Evolutionary conservation across 2,329 filamentous ascomycete species (phyloP), one percentile per base, ranked within the genome.

Genomic region (Fusarium sp.): DNA sequence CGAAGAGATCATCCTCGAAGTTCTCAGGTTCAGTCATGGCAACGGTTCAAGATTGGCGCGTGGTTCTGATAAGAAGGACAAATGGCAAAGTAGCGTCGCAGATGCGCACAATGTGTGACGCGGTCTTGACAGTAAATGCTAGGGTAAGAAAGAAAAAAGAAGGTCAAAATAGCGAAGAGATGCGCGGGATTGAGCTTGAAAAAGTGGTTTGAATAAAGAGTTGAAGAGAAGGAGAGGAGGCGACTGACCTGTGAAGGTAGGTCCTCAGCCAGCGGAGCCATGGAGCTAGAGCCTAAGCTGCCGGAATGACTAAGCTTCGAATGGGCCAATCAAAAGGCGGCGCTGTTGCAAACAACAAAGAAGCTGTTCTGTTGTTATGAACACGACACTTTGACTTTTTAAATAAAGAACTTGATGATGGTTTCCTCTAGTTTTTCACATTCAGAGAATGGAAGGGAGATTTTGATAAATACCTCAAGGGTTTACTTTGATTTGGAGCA

Each of bases 1-100:
- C 94, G 80, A 97, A 97, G 81, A 97, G 92, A 86, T 97, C 94
- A 76, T 97, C 94, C 73, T 97, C 94, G 72, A 93, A 90, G 71
- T 92, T 92, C 76, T 94, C 92, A 53, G 87, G 84, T 75, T 96
- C 93, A 47, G 92, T 89, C 92, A 95, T 96, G 74, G 68, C 72
- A 62, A 68, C n/a, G 48, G 59, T 54, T 50, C 44, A 46, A 22
- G 33, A 41, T 50, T 49, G 55, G 52, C 55, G 63, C 59, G 49
- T 43, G 40, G 55, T 52, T 24, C 44, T 55, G 45, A 65, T 43
- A 50, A 61, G 43, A 45, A 70, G 40, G 41, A 44, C n/a, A 37
- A 37, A 47, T 44, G 28, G n/a, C 19, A 22, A 44, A 22, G 46
- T 45, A 56, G 44, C 57, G 39, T 40, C 35, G 43, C 14, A 55